phyloP scores from a whole-genome alignment of 2,329 filamentous ascomycete species.

The Fusarium sp. region DNA sequence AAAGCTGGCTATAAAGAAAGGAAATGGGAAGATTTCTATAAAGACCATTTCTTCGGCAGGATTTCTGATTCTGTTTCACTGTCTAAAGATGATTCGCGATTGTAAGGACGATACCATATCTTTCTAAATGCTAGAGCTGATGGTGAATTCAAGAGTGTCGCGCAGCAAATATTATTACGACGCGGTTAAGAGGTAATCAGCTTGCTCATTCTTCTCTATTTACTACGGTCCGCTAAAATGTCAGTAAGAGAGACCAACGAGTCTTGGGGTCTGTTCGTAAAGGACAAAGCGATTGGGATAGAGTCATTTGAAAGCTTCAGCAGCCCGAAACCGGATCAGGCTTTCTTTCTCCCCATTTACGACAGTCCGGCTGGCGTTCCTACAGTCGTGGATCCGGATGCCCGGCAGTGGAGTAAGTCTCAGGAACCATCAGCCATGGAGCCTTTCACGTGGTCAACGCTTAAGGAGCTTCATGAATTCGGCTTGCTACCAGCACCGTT shows the following conservation, averaged over 20 bases:
- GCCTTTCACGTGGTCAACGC: constrained; percentile 21
- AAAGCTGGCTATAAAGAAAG: constrained; percentile 13
- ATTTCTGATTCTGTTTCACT: not conserved
- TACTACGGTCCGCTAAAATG: not conserved
- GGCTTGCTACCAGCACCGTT: constrained; percentile 10
- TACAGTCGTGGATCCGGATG: not conserved
- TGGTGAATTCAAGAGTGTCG: not conserved
- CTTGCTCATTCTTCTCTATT: not conserved
- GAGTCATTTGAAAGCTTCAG: not conserved
- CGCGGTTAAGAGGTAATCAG: not conserved
- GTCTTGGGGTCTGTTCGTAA: not conserved
- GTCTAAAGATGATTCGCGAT: not conserved
- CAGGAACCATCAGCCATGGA: not conserved
- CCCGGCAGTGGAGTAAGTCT: constrained; percentile 2
- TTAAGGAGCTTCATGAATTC: not conserved
- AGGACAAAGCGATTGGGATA: not conserved
- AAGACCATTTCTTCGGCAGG: constrained; percentile 5
- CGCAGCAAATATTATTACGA: constrained; percentile 37
- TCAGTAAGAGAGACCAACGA: not conserved
- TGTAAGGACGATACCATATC: not conserved
- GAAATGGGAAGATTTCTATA: constrained; percentile 1
- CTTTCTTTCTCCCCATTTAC: constrained; percentile 31
- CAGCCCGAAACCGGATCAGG: constrained; percentile 25
- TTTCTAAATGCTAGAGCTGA: not conserved
- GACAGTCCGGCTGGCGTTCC: not conserved